Evolutionary conservation across 2,329 filamentous ascomycete genomes (phyloP), one percentile per base, ranked within the genome.

Genomic region (Verticillium nubilum): DNA sequence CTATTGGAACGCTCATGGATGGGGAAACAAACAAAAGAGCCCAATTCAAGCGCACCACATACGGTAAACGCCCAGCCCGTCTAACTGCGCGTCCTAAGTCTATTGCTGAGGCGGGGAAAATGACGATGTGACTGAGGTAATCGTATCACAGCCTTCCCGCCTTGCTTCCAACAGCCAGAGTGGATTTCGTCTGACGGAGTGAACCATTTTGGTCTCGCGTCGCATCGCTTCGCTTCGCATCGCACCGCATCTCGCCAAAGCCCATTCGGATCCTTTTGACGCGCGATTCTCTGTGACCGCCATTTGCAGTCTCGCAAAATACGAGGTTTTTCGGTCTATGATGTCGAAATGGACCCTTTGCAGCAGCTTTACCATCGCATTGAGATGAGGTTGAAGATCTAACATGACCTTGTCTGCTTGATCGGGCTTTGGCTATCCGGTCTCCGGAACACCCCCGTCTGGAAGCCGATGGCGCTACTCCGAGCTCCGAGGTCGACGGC

Each of bases 151-250:
- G 42, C 42, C 42, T 50, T 50, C n/a, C 37, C 42, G 19, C 42
- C 42, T 50, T 50, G 42, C 42, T 50, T 50, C 42, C 42, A 10
- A 23, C 42, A n/a, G 19, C 19, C 42, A 17, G n/a, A 37, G 59
- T 57, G 59, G 54, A 26, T 58, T 58, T 58, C 13, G 50, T 57
- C 61, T 62, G 59, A 62, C 59, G 61, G 61, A 62, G 61, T 42
- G 28, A 61, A 57, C 54, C 59, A 13, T 50, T 50, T 23, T 50
- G n/a, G 5, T 4, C n/a, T 25, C 42, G 35, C 35, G 17, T 50
- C 19, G 42, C 42, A 50, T 25, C 42, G 42, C 42, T 4, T 37
- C 12, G 15, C 33, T 12, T 23, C 19, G 7, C 42, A 50, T 50
- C 35, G 35, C 35, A 37, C 35, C 35, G 35, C 35, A 37, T n/a